phyloP scores from a whole-genome alignment of 1,284 basidiomycete genomes.

The Gomphus sp. region DNA sequence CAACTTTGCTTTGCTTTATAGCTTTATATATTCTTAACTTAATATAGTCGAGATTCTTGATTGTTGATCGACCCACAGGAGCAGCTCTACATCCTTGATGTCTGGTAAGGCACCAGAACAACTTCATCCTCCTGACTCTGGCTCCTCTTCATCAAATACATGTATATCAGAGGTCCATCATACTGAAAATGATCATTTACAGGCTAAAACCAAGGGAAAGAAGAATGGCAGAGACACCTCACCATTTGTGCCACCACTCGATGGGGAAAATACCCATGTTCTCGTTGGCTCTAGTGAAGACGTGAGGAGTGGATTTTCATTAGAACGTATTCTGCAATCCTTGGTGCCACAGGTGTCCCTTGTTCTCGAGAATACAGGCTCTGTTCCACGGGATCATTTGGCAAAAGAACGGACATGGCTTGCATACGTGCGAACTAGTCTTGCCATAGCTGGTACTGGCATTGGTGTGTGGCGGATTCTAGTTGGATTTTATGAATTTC shows the following conservation, averaged over 20 bases:
- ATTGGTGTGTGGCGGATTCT: slow-evolving; percentile 35
- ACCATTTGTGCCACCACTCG: background rate
- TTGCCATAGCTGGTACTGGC: slow-evolving; percentile 28
- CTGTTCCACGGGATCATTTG: slow-evolving; percentile 30
- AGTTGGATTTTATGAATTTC: background rate
- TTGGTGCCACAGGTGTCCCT: background rate
- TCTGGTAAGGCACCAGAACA: background rate
- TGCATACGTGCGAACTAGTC: slow-evolving; percentile 31
- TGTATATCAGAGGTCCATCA: background rate
- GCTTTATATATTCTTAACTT: too few species aligned
- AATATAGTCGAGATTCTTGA: too few species aligned
- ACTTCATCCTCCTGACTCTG: background rate
- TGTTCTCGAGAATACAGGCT: slow-evolving; percentile 24
- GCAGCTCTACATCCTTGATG: too few species aligned
- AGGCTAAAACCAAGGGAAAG: background rate
- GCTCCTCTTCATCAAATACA: background rate
- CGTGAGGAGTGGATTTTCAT: background rate
- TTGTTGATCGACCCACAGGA: too few species aligned
- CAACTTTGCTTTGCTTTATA: too few species aligned
- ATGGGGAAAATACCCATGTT: background rate
- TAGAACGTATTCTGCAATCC: background rate
- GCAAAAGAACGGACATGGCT: slow-evolving; percentile 33
- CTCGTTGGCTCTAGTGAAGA: background rate
- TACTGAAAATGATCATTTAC: background rate
- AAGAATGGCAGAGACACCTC: background rate